Evolutionary conservation across 805 yeast genomes (phyloP).

Genomic region (Candida broadrunensis): DNA sequence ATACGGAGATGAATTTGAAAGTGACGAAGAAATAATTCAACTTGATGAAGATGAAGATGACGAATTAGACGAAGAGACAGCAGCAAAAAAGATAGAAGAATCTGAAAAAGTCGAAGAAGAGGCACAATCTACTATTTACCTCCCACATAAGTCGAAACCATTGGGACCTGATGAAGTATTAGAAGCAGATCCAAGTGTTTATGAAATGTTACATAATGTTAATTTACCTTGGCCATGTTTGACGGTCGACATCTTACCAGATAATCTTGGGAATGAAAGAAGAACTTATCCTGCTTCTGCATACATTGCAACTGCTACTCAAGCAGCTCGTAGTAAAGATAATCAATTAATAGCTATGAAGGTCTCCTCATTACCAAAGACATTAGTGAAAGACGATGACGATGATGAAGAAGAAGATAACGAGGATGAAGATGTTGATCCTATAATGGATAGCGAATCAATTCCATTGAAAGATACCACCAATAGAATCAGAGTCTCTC

Average conservation of each 20-base stretch:
- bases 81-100: constrained; percentile 33
- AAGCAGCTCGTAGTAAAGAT: constrained; percentile 82
- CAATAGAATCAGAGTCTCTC: constrained; percentile 82
- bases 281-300: constrained; percentile 85
- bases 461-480: constrained; percentile 79
- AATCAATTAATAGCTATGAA: constrained; percentile 86
- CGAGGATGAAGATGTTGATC: constrained; percentile 70
- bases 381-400: constrained; percentile 79
- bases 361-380: constrained; percentile 76
- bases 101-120: constrained; percentile 36
- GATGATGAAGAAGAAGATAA: constrained; percentile 73
- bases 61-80: constrained; percentile 20
- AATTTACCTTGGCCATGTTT: constrained; percentile 97
- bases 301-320: constrained; percentile 88
- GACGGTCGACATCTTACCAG: constrained; percentile 87
- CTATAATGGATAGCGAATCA: constrained; percentile 83
- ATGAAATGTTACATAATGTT: constrained; percentile 93
- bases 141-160: constrained; percentile 87
- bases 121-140: constrained; percentile 53
- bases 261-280: constrained; percentile 81
- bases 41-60: constrained; percentile 54
- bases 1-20: constrained; percentile 88
- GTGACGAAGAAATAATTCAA: constrained; percentile 86
- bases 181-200: constrained; percentile 94
- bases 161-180: constrained; percentile 93